Base-by-base conservation (phyloP, 1,284 basidiomycete species). In the Golubevia pallescens region DNA sequence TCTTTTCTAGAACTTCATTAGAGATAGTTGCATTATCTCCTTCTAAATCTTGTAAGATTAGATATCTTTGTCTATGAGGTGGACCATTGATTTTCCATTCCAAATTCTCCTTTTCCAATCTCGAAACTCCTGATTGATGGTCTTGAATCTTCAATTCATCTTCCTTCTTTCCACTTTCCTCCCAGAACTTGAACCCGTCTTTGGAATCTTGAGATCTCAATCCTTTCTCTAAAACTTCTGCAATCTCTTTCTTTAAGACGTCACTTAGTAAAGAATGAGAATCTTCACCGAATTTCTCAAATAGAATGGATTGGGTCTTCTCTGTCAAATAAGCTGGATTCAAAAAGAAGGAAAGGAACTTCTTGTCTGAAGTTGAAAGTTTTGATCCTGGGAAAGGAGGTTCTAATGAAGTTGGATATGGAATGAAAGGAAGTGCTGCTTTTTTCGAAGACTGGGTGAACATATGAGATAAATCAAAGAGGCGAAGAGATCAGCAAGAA, bases 61-160 rank as follows among this genome's bases (percentile, higher is more conserved):
- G n/a, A 87, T 95, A 98, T 42, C 96, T 92, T 89, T 93, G 93
- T 86, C 95, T 94, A 86, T 96, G 94, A 28, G 95, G 93, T 4
- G 96, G 96, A 1, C 95, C 95, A 73, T 90, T 90, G 72, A 94
- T 80, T 38, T 81, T 82, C 94, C 95, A 98, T 23, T 69, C 68
- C 3, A 63, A 67, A 51, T 62, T 62, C 4, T 68, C 62, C 10
- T 62, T 38, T 5, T 6, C 21, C 3, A 68, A 68, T 8, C 66
- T 65, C 7, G 68, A 73, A 0, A 79, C 73, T 55, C 69, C 74
- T 4, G 66, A 53, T 34, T 54, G 20, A 53, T 84, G 81, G 8
- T 72, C 51, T 61, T 70, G 78, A 21, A 81, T 77, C 0, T 63
- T 65, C 58, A 73, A 71, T 20, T 63, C 66, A 23, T 67, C 68